Percentiles rank a stretch among this genome's conserved stretches.
phyloP scores from a whole-genome alignment of 139 green algal species.

The Spirogloea muscicola region DNA sequence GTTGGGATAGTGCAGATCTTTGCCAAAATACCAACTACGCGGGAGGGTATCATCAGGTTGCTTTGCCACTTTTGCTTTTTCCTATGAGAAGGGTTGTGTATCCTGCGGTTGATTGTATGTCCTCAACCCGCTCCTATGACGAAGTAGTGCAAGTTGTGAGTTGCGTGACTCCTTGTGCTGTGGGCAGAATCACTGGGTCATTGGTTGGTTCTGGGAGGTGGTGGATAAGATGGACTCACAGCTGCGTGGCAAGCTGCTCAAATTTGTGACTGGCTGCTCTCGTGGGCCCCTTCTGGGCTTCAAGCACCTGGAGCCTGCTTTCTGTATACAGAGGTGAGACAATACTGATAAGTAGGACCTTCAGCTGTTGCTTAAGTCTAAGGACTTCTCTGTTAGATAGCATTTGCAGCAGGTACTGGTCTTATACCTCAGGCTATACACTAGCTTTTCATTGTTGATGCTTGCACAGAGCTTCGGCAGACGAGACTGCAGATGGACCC shows the following conservation, averaged over 20 bases:
- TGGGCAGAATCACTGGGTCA: conserved; percentile 67
- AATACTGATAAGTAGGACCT: background rate
- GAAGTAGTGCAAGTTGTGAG: background rate
- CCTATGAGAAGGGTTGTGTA: too few species aligned
- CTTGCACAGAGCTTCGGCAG: conserved; percentile 57
- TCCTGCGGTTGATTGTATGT: too few species aligned
- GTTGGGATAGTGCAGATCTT: conserved; percentile 81
- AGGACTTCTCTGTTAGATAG: background rate
- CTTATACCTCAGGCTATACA: background rate
- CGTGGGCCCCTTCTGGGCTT: conserved; percentile 90
- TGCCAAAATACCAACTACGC: conserved; percentile 57
- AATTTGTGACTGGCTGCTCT: conserved; percentile 80
- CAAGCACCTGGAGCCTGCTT: conserved; percentile 73
- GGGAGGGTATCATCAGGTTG: conserved; percentile 43
- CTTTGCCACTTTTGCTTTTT: background rate
- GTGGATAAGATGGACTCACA: conserved; percentile 22
- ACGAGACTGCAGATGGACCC: conserved; percentile 51
- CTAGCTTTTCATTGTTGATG: conserved; percentile 31
- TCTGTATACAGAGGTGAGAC: conserved; percentile 67
- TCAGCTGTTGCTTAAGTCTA: conserved; percentile 1
- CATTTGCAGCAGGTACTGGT: background rate
- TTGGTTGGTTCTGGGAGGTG: conserved; percentile 77
- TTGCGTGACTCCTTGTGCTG: background rate
- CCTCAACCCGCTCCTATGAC: background rate
- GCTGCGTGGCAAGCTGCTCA: conserved; percentile 27